A percentile compares a stretch with the other conserved stretches of the same genome.
Conservation (phyloP, 1,139 yeast genomes). For the Diutina scorzettiae region DNA sequence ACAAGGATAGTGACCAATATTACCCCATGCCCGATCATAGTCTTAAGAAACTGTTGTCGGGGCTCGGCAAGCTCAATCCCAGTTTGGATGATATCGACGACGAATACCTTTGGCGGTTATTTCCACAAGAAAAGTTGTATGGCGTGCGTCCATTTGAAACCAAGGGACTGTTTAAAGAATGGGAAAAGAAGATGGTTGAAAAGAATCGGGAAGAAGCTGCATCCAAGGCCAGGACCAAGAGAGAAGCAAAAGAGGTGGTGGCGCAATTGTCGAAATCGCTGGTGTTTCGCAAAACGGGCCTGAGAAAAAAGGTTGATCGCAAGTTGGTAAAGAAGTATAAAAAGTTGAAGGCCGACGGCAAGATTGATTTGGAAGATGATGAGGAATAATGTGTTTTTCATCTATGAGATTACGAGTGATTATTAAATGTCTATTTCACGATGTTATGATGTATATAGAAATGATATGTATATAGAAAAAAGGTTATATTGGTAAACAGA, state of each 20-base stretch:
- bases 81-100: conserved; percentile 26
- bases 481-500: too few relatives aligned
- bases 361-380: background rate
- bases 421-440: too few relatives aligned
- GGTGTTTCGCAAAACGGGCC: conserved; percentile 16
- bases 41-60: conserved; percentile 27
- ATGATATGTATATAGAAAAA: too few relatives aligned
- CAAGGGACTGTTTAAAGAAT: conserved; percentile 17
- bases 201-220: conserved; percentile 13
- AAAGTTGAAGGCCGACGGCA: conserved; percentile 15
- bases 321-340: conserved; percentile 19
- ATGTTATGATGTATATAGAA: too few relatives aligned
- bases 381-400: too few relatives aligned
- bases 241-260: conserved; percentile 11
- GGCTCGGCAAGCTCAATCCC: conserved; percentile 28
- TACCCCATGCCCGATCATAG: conserved; percentile 26
- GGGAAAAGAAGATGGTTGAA: conserved; percentile 21
- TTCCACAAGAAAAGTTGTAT: conserved; percentile 25
- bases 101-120: conserved; percentile 28
- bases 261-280: conserved; percentile 14
- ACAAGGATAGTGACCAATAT: conserved; percentile 12
- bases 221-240: conserved; percentile 10
- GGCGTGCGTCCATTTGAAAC: conserved; percentile 24
- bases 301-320: conserved; percentile 22
- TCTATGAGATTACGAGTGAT: too few relatives aligned